Evolutionary conservation across 768 basidiomycete species (phyloP).

Genomic region (Pisolithus marmoratus): DNA sequence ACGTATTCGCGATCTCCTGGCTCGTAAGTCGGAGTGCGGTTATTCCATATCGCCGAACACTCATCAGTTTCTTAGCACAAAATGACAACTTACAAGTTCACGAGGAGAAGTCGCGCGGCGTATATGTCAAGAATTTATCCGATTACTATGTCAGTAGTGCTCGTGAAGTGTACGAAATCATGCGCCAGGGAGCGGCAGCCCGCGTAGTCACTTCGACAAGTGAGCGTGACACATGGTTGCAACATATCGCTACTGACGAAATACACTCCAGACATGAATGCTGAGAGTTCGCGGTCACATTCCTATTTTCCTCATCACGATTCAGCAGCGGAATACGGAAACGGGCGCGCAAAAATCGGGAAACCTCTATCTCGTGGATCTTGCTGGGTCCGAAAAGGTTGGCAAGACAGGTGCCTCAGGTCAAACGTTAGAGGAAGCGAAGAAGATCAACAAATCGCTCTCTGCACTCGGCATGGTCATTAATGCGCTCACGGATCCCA

Average conservation of each 20-base stretch:
- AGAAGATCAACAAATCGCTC: constrained; percentile 99
- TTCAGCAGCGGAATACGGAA: constrained; percentile 94
- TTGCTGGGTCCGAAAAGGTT: constrained; percentile 98
- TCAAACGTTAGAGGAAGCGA: constrained; percentile 97
- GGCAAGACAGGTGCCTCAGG: constrained; percentile 99
- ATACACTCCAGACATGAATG: constrained; percentile 84
- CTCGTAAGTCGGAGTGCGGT: constrained; percentile 57
- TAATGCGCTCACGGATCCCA: constrained; percentile 93
- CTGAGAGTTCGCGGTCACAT: constrained; percentile 97
- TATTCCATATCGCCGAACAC: not conserved
- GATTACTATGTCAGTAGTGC: constrained; percentile 98
- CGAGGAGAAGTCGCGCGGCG: constrained; percentile 95
- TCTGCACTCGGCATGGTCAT: constrained; percentile 99
- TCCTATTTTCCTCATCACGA: constrained; percentile 98
- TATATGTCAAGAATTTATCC: constrained; percentile 95
- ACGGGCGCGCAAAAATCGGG: constrained; percentile 94
- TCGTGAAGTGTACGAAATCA: constrained; percentile 95
- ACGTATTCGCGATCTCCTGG: constrained; percentile 88
- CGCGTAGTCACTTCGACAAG: constrained; percentile 93
- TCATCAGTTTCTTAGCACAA: constrained; percentile 52
- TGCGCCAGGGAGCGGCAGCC: constrained; percentile 91
- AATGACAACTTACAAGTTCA: constrained; percentile 98
- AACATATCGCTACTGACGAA: constrained; percentile 2
- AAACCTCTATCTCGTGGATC: constrained; percentile 94
- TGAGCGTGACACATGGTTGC: constrained; percentile 35